Conservation (phyloP, 768 basidiomycete genomes). For the Pleurotus salmoneostramineus region DNA sequence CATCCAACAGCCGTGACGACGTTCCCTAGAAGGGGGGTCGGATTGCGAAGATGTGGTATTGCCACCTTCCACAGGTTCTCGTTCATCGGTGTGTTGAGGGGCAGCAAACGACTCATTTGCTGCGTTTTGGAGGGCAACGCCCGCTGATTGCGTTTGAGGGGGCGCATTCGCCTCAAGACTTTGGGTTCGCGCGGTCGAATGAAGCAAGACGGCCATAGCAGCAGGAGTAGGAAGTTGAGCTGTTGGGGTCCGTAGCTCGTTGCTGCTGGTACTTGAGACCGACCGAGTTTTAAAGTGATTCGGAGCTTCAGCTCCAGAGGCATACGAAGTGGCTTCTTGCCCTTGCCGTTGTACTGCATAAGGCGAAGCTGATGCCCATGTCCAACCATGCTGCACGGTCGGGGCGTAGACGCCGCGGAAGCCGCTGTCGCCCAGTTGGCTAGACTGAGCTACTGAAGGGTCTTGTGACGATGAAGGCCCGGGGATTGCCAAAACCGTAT, state of each 20-base stretch:
- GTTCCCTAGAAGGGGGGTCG: constrained; percentile 45
- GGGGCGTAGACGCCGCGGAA: constrained; percentile 38
- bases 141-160: not conserved
- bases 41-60: not conserved
- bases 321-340: not conserved
- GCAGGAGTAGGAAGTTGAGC: constrained; percentile 43
- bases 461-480: constrained; percentile 20
- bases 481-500: constrained; percentile 39
- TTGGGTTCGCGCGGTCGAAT: constrained; percentile 7
- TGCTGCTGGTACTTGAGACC: not conserved
- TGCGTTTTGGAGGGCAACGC: too few relatives aligned
- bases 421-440: constrained; percentile 15
- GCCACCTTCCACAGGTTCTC: not conserved
- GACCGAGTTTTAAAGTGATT: constrained; percentile 15
- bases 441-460: not conserved
- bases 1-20: constrained; percentile 78
- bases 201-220: constrained; percentile 42
- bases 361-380: constrained; percentile 16
- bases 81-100: not conserved
- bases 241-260: constrained; percentile 21
- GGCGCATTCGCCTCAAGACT: not conserved
- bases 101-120: not conserved
- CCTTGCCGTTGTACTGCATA: not conserved
- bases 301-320: constrained; percentile 16
- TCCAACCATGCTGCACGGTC: constrained; percentile 25